Base-by-base conservation (phyloP, 352 stramenopile species). In the Peronosclerospora sorghi region DNA sequence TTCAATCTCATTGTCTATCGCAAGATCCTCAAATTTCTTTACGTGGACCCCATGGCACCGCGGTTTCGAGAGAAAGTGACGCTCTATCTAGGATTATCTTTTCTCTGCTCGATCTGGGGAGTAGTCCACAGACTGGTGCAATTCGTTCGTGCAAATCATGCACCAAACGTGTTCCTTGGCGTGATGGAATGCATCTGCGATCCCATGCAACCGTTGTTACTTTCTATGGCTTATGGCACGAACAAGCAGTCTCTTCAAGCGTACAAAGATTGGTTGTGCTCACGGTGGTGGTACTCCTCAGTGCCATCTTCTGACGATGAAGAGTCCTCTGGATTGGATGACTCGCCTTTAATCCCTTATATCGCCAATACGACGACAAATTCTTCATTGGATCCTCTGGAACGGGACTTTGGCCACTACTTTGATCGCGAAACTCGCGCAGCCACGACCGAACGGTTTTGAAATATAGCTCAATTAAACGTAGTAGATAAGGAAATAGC, bases 41-140 rank as follows among this genome's bases (percentile, higher is more conserved):
- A 59, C 7, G 60, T 70, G 28, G 75, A 87, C 36, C 72, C 70
- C n/a, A 79, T 87, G 70, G 58, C 60, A n/a, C 45, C 38, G 19
- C 59, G 60, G 8, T 78, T 87, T 24, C 68, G 68, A 29, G 50
- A 58, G 13, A 80, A 78, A 32, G 73, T 85, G 15, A 62, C 49
- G 41, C 41, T 87, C 5, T 87, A 87, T 42, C 51, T 87, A 9
- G 57, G 68, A 20, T 75, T 85, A 30, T 73, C 77, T 48, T 84
- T 85, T 29, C 30, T 85, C 7, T 87, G 75, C 51, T 85, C 75
- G 2, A 38, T 85, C n/a, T 87, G 75, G 72, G 75, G 75, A 32
- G 50, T 67, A 1, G 46, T 83, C 36, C 83, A 87, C 35, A 64
- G 75, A 5, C 41, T 83, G 12, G 67, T 87, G 45, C 75, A 87